These are phyloP conservation scores for Globisporangium paddicum DNA, from an alignment of 352 stramenopile species.

Conservation along the genomic window DNA sequence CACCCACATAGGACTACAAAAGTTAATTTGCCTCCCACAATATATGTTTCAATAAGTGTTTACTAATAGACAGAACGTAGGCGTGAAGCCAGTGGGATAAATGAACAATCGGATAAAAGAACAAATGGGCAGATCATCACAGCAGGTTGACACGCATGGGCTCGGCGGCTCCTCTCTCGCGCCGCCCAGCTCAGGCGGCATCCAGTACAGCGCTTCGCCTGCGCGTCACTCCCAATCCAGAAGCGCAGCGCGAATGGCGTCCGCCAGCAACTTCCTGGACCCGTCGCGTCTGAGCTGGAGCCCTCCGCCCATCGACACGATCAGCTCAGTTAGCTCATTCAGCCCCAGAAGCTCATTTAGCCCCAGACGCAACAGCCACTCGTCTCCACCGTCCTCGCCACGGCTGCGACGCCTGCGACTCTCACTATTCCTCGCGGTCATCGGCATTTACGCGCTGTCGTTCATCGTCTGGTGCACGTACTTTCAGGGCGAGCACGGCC, in stretches of 20 bases:
- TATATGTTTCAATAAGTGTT: background rate
- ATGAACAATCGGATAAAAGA: background rate
- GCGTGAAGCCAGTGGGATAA: background rate
- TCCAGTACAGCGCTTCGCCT: no score
- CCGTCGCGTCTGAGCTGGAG: constrained; percentile 7
- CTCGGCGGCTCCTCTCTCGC: background rate
- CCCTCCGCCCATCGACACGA: background rate
- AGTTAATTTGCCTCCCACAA: background rate
- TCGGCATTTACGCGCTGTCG: constrained; percentile 14
- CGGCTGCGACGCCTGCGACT: constrained; percentile 5
- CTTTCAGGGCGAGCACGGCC: constrained; percentile 4
- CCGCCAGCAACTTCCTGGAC: background rate
- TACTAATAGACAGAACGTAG: background rate
- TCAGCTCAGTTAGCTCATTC: background rate
- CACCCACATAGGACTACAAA: no score
- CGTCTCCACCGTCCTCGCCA: constrained; percentile 11
- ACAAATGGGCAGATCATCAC: background rate
- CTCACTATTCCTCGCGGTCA: constrained; percentile 10
- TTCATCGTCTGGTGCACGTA: constrained; percentile 17
- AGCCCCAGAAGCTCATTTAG: background rate
- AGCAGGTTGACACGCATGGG: background rate
- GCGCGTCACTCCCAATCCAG: no score
- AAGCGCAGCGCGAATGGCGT: background rate
- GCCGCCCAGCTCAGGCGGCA: background rate
- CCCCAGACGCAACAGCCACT: background rate